Conservation (phyloP, 2,329 filamentous ascomycete genomes). For the Ceratocystis eucalypticola region DNA sequence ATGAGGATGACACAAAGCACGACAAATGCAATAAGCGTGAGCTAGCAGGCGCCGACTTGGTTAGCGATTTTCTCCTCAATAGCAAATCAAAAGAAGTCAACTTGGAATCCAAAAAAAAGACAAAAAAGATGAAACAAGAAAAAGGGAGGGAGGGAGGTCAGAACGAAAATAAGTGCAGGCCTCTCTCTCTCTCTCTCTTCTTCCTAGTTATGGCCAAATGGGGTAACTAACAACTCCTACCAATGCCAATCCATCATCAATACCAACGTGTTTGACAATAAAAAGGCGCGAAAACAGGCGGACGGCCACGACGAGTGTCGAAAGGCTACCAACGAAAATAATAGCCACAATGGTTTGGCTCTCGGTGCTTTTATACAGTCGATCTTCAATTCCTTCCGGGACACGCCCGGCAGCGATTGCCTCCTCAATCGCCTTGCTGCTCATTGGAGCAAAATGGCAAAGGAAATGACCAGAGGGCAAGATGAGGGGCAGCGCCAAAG, state of each 20-base stretch:
- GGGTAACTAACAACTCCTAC: slow-evolving; percentile 26
- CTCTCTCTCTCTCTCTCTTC: background rate
- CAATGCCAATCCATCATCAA: slow-evolving; percentile 30
- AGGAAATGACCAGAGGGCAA: background rate
- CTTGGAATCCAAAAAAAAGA: no score
- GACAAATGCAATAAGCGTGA: slow-evolving; percentile 31
- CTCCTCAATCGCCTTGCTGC: slow-evolving; percentile 20
- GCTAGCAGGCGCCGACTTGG: slow-evolving; percentile 20
- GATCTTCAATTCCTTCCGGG: slow-evolving; percentile 26
- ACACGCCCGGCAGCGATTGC: slow-evolving; percentile 29
- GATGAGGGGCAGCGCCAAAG: background rate
- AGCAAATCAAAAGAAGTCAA: background rate
- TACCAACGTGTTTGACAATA: slow-evolving; percentile 28
- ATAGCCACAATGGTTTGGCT: slow-evolving; percentile 29
- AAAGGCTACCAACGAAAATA: slow-evolving; percentile 28
- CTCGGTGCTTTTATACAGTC: slow-evolving; percentile 29
- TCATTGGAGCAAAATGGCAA: slow-evolving; percentile 1
- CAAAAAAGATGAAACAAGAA: background rate
- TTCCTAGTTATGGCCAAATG: background rate
- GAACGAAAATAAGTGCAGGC: no score
- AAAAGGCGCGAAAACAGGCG: slow-evolving; percentile 28
- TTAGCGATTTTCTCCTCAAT: background rate
- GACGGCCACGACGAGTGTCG: slow-evolving; percentile 26
- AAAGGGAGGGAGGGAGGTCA: background rate
- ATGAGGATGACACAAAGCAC: slow-evolving; percentile 34